Conservation (phyloP, 1,284 basidiomycete species). For the Ceratobasidium sp. region DNA sequence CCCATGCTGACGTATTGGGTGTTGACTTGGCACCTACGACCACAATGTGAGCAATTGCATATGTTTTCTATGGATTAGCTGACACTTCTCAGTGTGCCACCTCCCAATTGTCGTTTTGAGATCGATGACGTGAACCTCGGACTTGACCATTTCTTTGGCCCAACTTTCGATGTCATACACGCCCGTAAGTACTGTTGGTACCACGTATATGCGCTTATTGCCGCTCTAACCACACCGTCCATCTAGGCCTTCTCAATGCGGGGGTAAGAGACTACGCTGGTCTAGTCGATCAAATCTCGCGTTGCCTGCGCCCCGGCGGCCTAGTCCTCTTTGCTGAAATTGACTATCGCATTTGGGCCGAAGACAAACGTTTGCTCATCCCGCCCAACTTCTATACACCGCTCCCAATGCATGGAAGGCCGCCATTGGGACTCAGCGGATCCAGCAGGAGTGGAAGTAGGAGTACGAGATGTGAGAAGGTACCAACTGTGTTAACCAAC, state of each 20-base stretch:
- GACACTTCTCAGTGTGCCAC: conserved; percentile 38
- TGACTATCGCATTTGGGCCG: conserved; percentile 70
- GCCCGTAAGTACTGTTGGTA: conserved; percentile 65
- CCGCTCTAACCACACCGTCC: conserved; percentile 40
- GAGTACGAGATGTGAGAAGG: not conserved
- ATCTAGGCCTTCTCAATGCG: conserved; percentile 34
- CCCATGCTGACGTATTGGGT: conserved; percentile 71
- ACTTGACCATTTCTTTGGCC: conserved; percentile 78
- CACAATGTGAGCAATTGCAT: conserved; percentile 60
- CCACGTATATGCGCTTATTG: conserved; percentile 63
- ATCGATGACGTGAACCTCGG: conserved; percentile 85
- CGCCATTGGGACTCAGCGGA: not conserved
- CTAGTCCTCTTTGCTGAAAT: conserved; percentile 73
- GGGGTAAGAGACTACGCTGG: conserved; percentile 74
- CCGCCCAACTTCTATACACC: conserved; percentile 41
- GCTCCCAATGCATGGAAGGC: not conserved
- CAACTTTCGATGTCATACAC: conserved; percentile 75
- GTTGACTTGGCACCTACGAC: conserved; percentile 83
- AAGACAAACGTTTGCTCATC: conserved; percentile 60
- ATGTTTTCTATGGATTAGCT: not conserved
- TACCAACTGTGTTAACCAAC: not conserved
- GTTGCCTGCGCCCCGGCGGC: conserved; percentile 73
- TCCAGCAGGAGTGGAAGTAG: not conserved
- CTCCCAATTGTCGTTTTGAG: conserved; percentile 60
- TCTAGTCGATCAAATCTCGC: conserved; percentile 73